Evolutionary conservation across 768 basidiomycete species (phyloP), one percentile per base, ranked within the genome.

Genomic region (Chiua virens): DNA sequence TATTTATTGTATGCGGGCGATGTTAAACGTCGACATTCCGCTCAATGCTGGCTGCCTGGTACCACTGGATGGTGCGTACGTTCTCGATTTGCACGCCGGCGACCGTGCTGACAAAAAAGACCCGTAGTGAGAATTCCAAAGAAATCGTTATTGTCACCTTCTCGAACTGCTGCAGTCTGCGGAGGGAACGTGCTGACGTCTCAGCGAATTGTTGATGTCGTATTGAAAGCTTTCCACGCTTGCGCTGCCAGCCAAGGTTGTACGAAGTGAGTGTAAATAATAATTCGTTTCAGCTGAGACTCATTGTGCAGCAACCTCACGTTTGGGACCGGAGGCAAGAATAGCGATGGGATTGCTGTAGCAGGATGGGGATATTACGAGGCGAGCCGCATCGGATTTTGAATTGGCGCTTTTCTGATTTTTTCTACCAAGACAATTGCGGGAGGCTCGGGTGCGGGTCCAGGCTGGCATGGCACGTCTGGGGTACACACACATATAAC

Each of bases 401-500:
- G 8, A 38, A 2, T 6, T 17, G 1, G 2, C 42, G 20, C 22
- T 6, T 23, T 22, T 45, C 50, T 51, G 48, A 55, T n/a, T n/a
- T 54, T 17, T 51, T 23, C 7, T 36, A 38, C 25, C 36, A 38
- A 43, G 89, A 98, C 95, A 0, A 93, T 97, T 49, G 92, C 91
- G 4, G 95, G 94, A 8, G 95, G 95, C 20, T 90, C 89, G 5
- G 95, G 95, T 5, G 93, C 95, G 0, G 94, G 95, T 1, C 85
- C 89, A 3, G 67, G 70, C 10, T 96, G 93, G 94, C 84, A 94
- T 61, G 95, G 95, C 4, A 92, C 92, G 15, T 90, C 89, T 22
- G 94, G 94, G 8, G 89, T 96, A 3, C 94, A 96, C 67, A 93
- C 92, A 2, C 91, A 94, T 63, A 93, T 93, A 59, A 94, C 94